Evolutionary conservation across 148 eudicot species (phyloP).

Genomic region (Simmondsia chinensis): DNA sequence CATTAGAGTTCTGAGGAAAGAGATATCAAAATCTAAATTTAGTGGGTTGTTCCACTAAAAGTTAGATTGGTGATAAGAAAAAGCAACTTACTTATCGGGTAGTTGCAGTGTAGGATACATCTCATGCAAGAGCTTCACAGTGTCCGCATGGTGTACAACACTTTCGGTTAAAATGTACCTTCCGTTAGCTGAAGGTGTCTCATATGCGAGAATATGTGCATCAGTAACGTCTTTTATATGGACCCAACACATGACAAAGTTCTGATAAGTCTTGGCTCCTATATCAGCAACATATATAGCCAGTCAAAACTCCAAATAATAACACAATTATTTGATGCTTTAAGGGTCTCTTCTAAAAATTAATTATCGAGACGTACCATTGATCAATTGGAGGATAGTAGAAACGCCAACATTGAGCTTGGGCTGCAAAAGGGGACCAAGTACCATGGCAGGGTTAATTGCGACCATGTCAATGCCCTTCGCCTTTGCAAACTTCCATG

Average conservation of each 20-base stretch:
- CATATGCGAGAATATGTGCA: slow-evolving; percentile 39
- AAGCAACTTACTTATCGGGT: slow-evolving; percentile 19
- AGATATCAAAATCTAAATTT: too few species aligned
- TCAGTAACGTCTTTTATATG: slow-evolving; percentile 41
- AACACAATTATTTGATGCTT: too few species aligned
- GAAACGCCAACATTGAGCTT: not conserved
- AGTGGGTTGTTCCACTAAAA: too few species aligned
- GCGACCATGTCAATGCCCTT: slow-evolving; percentile 22
- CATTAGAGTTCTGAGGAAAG: too few species aligned
- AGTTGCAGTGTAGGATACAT: slow-evolving; percentile 23
- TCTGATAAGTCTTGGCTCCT: slow-evolving; percentile 10
- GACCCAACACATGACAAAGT: slow-evolving; percentile 9
- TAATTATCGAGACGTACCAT: too few species aligned
- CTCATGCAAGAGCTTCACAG: slow-evolving; percentile 14
- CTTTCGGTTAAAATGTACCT: slow-evolving; percentile 25
- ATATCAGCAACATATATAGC: slow-evolving; percentile 15
- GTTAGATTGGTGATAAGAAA: not conserved
- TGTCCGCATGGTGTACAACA: slow-evolving; percentile 6
- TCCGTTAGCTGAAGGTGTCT: slow-evolving; percentile 31
- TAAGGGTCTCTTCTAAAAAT: too few species aligned
- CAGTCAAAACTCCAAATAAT: too few species aligned
- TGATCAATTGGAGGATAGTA: too few species aligned
- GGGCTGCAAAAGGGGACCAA: slow-evolving; percentile 30
- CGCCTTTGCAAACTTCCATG: slow-evolving; percentile 20
- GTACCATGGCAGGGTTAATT: slow-evolving; percentile 16